Base-by-base conservation (phyloP, 371 early-diverging fungal genomes). In the Parasitella parasitica region DNA sequence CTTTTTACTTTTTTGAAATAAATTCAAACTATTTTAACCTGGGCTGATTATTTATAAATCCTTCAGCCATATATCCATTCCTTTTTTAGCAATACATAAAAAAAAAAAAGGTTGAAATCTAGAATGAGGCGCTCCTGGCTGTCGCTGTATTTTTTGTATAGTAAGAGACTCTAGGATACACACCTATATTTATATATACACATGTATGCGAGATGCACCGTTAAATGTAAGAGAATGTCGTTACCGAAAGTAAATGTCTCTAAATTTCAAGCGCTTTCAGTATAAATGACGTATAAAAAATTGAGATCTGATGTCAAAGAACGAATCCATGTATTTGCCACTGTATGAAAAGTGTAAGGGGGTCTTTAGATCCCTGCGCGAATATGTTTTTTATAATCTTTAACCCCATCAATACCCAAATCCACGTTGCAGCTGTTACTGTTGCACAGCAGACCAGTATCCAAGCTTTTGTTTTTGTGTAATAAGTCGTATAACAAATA, bases 1-100 rank as follows among this genome's bases (percentile, higher is more conserved):
- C 12, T 57, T 32, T 57, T 57, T 57, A 6, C 57, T 57, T 43
- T 30, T 46, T 57, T 34, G 20, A 46, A 35, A 11, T 27, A 18
- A 37, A 27, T 18, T 16, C 24, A 28, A 59, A 28, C 59, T 59
- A 48, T 50, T 59, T 59, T 59, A 49, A 50, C 51, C 26, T 50
- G 59, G 51, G 50, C 49, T 48, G 49, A 59, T 59, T 50, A 50
- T 59, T 59, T 48, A 59, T 46, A 36, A 59, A 37, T 28, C 2
- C 35, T 48, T 59, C 50, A 50, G 59, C 51, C 49, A 53, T 53
- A 53, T 6, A 53, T n/a, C 7, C 35, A 50, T 48, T 50, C 34
- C 36, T 28, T 59, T 50, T 37, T 50, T 18, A 4, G n/a, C 11
- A 43, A n/a, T n/a, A n/a, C n/a, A n/a, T n/a, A n/a, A n/a, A n/a